Evolutionary conservation across 2,329 filamentous ascomycete species (phyloP).

Genomic region (Pseudodiploospora longispora): DNA sequence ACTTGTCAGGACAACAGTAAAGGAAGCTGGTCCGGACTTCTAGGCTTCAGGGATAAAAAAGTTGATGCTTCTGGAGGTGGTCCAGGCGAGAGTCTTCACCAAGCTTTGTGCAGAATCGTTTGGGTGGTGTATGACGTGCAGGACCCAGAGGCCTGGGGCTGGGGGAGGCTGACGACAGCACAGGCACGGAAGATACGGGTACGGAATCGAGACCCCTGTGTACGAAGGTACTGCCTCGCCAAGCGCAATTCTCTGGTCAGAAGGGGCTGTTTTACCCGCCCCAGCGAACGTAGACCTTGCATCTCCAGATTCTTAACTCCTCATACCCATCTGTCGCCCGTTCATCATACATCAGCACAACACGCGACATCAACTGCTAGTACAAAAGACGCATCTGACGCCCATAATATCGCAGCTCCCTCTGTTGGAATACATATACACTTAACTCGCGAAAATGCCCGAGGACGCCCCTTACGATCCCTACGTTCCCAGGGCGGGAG

Average conservation of each 20-base stretch:
- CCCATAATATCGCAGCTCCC: not conserved
- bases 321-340: constrained; percentile 8
- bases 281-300: constrained; percentile 9
- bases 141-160: too few relatives aligned
- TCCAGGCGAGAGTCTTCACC: too few relatives aligned
- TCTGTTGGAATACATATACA: constrained; percentile 1
- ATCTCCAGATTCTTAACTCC: constrained; percentile 11
- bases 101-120: too few relatives aligned
- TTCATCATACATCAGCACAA: constrained; percentile 14
- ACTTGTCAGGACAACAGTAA: too few relatives aligned
- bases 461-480: constrained; percentile 70
- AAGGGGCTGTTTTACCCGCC: constrained; percentile 6
- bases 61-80: too few relatives aligned
- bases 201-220: too few relatives aligned
- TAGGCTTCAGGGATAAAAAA: too few relatives aligned
- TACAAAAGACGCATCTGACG: constrained; percentile 1
- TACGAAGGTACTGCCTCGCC: constrained; percentile 12
- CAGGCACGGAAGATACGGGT: too few relatives aligned
- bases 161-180: too few relatives aligned
- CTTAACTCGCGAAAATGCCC: constrained; percentile 35
- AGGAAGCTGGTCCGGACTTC: too few relatives aligned
- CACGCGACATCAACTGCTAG: constrained; percentile 9
- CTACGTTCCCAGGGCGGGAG: constrained; percentile 70
- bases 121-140: too few relatives aligned
- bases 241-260: constrained; percentile 6